phyloP scores from a whole-genome alignment of 1,139 yeast species.

The Magnusiomyces suaveolens region DNA sequence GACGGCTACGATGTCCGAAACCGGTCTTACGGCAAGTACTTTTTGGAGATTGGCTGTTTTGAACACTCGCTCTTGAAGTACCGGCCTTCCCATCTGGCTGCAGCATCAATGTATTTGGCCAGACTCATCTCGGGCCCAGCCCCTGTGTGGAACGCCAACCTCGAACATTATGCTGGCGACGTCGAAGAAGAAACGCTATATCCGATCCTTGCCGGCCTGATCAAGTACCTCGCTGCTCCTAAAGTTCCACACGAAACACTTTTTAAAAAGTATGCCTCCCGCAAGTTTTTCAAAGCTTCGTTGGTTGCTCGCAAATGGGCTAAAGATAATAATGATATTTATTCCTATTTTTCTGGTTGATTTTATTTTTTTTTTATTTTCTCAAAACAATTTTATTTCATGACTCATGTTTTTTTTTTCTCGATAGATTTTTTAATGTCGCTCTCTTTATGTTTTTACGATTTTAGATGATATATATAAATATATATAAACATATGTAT shows the following conservation, averaged over 20 bases:
- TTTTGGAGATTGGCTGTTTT: slow-evolving; percentile 70
- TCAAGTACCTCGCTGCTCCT: slow-evolving; percentile 74
- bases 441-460: not conserved
- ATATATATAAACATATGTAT: not conserved
- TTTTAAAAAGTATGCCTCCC: slow-evolving; percentile 85
- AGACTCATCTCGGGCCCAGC: slow-evolving; percentile 62
- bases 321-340: slow-evolving; percentile 36
- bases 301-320: slow-evolving; percentile 89
- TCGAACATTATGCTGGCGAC: slow-evolving; percentile 89
- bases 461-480: not conserved
- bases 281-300: slow-evolving; percentile 86
- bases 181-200: slow-evolving; percentile 63
- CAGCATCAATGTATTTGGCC: slow-evolving; percentile 85
- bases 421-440: not conserved
- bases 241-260: slow-evolving; percentile 77
- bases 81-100: slow-evolving; percentile 77
- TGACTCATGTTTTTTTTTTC: not conserved
- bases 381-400: not conserved
- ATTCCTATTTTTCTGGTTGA: not conserved
- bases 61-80: slow-evolving; percentile 74
- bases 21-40: slow-evolving; percentile 83
- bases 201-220: slow-evolving; percentile 61
- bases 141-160: slow-evolving; percentile 51
- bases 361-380: not conserved
- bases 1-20: slow-evolving; percentile 91